Conservation (phyloP, 208 protist genomes). For the Phytomonas sp. region DNA sequence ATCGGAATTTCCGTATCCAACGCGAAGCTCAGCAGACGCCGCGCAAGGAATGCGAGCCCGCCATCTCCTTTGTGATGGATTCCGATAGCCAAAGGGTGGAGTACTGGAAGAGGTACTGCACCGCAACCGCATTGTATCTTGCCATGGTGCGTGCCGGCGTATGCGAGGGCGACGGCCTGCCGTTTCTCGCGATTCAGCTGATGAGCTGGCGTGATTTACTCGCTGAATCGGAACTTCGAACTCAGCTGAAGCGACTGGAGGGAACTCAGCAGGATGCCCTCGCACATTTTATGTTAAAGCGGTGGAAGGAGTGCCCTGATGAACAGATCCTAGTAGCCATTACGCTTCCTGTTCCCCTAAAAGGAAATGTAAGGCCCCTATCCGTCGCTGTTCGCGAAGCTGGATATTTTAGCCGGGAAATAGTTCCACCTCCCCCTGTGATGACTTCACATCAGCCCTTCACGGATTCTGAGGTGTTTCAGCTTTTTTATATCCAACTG, state of each 20-base stretch:
- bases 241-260: too few relatives aligned
- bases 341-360: constrained; percentile 20
- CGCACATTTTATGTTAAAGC: constrained; percentile 3
- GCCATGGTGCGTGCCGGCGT: constrained; percentile 35
- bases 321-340: constrained; percentile 24
- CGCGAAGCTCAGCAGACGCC: background rate
- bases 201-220: constrained; percentile 24
- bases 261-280: too few relatives aligned
- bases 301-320: background rate
- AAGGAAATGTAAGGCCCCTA: constrained; percentile 17
- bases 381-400: too few relatives aligned
- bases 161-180: constrained; percentile 32
- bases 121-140: constrained; percentile 41
- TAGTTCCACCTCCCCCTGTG: too few relatives aligned
- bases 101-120: constrained; percentile 45
- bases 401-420: too few relatives aligned
- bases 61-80: background rate
- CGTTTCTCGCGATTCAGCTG: constrained; percentile 41
- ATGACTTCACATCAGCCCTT: constrained; percentile 46
- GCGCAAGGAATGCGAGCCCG: background rate
- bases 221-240: too few relatives aligned
- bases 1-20: background rate
- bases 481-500: constrained; percentile 80
- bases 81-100: constrained; percentile 13
- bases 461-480: constrained; percentile 78